Evolutionary conservation across 192 early-diverging fungal genomes (phyloP), one percentile per base, ranked within the genome.

Genomic region (Chytriomyces hyalinus): DNA sequence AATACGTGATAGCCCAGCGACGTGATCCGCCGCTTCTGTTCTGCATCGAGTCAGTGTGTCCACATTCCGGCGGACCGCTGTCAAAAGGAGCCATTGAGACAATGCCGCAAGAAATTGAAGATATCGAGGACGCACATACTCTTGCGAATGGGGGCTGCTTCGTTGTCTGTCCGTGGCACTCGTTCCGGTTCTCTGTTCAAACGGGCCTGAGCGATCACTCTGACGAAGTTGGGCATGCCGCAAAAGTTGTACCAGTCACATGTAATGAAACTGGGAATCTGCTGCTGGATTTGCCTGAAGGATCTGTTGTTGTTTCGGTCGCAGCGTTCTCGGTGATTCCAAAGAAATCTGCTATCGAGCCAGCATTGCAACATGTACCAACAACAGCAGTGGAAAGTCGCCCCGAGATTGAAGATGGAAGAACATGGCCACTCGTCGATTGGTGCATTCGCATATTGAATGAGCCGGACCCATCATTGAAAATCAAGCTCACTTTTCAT

Each of bases 141-240:
- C 48, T 45, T 6, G 45, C 22, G 1, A 65, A 43, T 22, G 9
- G 28, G 50, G 26, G 65, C 36, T 13, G 63, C 60, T 22, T 48
- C 59, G 71, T 85, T 67, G 78, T 87, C n/a, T 87, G 86, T 76
- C 86, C 86, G 20, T 87, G 86, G 86, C 86, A 87, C 62, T 73
- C 68, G 4, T 87, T 78, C 49, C 65, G 76, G 6, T 87, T 87
- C 72, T 49, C 49, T 22, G 48, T 87, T 5, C 15, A 46, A 6
- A 77, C 64, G 13, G 85, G 85, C 0, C 67, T 51, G 17, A 47
- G 71, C 9, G 66, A 67, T 11, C 51, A 80, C 46, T 49, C 57
- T 22, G 48, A 71, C 61, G 61, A 67, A 48, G 61, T 71, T 67
- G 74, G 65, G 0, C 75, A 77, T 71, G 67, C 64, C 6, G 74